Evolutionary conservation across 2,329 filamentous ascomycete genomes (phyloP), one percentile per base, ranked within the genome.

Genomic region (Fusarium redolens): DNA sequence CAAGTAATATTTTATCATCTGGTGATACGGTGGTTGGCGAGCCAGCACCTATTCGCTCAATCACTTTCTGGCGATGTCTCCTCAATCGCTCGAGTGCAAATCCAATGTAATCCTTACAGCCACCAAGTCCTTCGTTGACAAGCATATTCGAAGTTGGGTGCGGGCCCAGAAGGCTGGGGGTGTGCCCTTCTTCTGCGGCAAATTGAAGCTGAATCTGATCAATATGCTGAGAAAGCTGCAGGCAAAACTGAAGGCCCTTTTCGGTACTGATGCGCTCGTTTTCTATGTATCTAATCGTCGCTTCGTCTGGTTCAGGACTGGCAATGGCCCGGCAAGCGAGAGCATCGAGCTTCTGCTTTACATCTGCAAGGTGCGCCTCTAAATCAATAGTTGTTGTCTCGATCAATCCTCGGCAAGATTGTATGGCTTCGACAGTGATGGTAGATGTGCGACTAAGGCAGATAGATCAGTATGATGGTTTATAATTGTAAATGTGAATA

Each of bases 161-260:
- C 12, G 52, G 52, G 40, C 30, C 28, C 13, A 56, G 14, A 43
- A 44, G 38, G 28, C 9, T 4, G 9, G 52, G 52, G 0, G 52
- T 25, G 14, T 6, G n/a, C 30, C 2, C 25, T 54, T 56, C 52
- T 25, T 44, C 40, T 4, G 52, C 58, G 14, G 51, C 33, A 56
- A 43, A 40, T 37, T 41, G 44, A 48, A 63, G 25, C 50, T 74
- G 72, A 33, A 76, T 47, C 43, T 70, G 68, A 20, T 54, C 56
- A 28, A 74, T 76, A 33, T 76, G 74, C 17, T 69, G 62, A 22
- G 73, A 69, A 12, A 76, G 59, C 22, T 72, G 66, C 28, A 60
- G 58, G 31, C 73, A 75, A 41, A 76, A 63, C 22, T 74, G 52
- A 3, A 76, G 65, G 20, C 68, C 61, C 55, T 76, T 74, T 43